Base-by-base conservation (phyloP, 768 basidiomycete genomes). In the Kwoniella botswanensis region DNA sequence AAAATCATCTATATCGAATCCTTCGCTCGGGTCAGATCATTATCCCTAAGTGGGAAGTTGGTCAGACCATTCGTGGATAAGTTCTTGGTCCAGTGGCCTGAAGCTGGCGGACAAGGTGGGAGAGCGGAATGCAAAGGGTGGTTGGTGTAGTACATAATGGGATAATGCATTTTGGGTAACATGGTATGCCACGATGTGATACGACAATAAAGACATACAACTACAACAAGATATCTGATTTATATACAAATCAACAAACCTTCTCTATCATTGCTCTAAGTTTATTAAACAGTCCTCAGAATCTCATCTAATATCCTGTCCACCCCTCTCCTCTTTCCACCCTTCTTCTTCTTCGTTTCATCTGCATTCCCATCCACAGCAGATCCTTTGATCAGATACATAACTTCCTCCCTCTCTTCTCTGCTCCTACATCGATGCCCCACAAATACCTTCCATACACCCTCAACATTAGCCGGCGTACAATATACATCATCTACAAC, bases 81-180 rank as follows among this genome's bases (percentile, higher is more conserved):
- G 43, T 97, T 98, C 81, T 81, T 98, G 63, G 92, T 93, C 4
- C 96, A 98, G 81, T 98, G 96, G 96, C 90, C 91, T 21, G 85
- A 88, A 44, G 77, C 75, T n/a, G 72, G 64, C 0, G 54, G 21
- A 11, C 17, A 11, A 5, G 26, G 6, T 66, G 22, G 44, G 4
- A 63, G 64, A 35, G 59, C 17, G 42, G 67, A 63, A 57, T 69
- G 56, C 41, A 66, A 52, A 59, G 72, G 68, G 18, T 65, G 72
- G 61, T 44, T 66, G 10, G 64, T 68, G 29, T 73, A 24, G 60
- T 15, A 52, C 29, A 24, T 6, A 56, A 22, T 3, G 2, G 4
- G 1, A 4, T 7, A 12, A 67, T 67, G 66, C 58, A 67, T 67
- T 67, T 57, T 46, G 65, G 65, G 65, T n/a, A 18, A 26, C 15